phyloP scores from a whole-genome alignment of 2,329 filamentous ascomycete species.

The Botrytis paeoniae region DNA sequence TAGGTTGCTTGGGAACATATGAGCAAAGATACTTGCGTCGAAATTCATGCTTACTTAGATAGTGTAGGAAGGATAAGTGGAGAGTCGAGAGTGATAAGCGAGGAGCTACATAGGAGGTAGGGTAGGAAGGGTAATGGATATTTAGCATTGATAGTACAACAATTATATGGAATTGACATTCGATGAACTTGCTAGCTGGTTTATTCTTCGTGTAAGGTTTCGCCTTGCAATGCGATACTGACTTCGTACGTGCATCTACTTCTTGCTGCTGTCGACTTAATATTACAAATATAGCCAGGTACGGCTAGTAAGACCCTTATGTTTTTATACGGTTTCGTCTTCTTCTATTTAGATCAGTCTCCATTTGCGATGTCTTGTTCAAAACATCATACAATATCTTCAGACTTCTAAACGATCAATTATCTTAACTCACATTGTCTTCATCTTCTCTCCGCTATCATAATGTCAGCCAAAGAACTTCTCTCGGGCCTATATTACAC shows the following conservation, averaged over 20 bases:
- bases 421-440: not conserved
- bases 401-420: not conserved
- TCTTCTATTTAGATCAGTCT: not conserved
- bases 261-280: not conserved
- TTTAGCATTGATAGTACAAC: not conserved
- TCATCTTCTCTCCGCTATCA: not conserved
- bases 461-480: not conserved
- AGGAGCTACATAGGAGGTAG: not conserved
- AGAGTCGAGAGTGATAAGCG: not conserved
- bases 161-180: not conserved
- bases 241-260: not conserved
- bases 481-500: not conserved
- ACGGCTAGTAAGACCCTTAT: not conserved
- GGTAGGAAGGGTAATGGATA: not conserved
- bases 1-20: not conserved
- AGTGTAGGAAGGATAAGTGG: not conserved
- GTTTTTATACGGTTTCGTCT: not conserved
- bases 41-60: not conserved
- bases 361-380: too few relatives aligned
- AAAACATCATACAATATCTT: not conserved
- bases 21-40: not conserved
- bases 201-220: not conserved
- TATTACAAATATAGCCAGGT: not conserved
- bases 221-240: not conserved
- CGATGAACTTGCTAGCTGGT: not conserved